These are phyloP conservation scores for Maudiozyma turicensis DNA, from an alignment of 805 yeast species.

Conservation along the genomic window DNA sequence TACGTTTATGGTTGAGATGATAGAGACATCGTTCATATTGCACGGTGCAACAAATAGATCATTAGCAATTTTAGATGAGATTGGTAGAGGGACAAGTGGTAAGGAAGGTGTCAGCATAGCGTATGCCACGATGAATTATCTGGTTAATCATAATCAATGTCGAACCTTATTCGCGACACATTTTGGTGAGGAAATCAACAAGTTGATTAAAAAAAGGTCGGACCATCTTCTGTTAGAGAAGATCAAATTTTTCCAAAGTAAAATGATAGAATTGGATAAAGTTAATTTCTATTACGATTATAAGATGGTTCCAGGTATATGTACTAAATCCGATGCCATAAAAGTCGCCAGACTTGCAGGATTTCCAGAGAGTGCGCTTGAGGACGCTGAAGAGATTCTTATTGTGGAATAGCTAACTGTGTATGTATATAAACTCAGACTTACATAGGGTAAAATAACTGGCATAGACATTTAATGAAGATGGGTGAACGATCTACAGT, in stretches of 20 bases:
- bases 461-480: too few species aligned
- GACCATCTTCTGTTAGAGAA: conserved; percentile 13
- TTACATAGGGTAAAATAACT: background rate
- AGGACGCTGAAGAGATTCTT: conserved; percentile 34
- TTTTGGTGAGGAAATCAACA: conserved; percentile 49
- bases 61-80: conserved; percentile 73
- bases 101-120: conserved; percentile 81
- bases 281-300: conserved; percentile 36
- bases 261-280: conserved; percentile 22
- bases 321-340: conserved; percentile 65
- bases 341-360: conserved; percentile 74
- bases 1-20: conserved; percentile 92
- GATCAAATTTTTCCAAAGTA: conserved; percentile 16
- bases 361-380: conserved; percentile 52
- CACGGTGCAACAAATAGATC: conserved; percentile 57
- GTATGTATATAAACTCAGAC: background rate
- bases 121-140: conserved; percentile 55
- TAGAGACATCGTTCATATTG: conserved; percentile 66
- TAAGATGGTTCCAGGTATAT: conserved; percentile 53
- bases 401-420: background rate
- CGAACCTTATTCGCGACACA: conserved; percentile 86
- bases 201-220: conserved; percentile 29
- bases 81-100: conserved; percentile 85
- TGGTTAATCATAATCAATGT: conserved; percentile 47
- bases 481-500: too few species aligned